These are phyloP conservation scores for Hemisphaericaspora nanyangensis DNA, from an alignment of 805 yeast genomes.

Conservation along the genomic window DNA sequence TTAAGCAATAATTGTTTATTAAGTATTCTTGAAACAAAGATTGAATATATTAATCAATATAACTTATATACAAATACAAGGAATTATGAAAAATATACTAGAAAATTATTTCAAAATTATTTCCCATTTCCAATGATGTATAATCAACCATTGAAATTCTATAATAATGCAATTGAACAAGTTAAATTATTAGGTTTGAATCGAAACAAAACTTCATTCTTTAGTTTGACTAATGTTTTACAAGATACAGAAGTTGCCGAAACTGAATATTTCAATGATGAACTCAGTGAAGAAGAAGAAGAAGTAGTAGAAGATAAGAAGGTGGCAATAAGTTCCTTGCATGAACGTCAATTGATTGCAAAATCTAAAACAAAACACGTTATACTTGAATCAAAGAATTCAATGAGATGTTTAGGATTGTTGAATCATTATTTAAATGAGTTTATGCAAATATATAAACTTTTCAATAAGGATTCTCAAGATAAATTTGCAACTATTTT, in stretches of 20 bases:
- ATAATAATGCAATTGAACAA: slow-evolving; percentile 33
- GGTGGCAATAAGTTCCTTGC: slow-evolving; percentile 33
- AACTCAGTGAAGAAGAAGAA: slow-evolving; percentile 15
- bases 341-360: slow-evolving; percentile 31
- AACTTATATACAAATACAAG: slow-evolving; percentile 51
- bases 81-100: slow-evolving; percentile 59
- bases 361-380: slow-evolving; percentile 29
- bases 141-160: slow-evolving; percentile 53
- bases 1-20: slow-evolving; percentile 45
- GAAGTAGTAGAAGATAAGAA: slow-evolving; percentile 15
- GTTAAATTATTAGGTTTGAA: slow-evolving; percentile 29
- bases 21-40: slow-evolving; percentile 36
- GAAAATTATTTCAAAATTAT: slow-evolving; percentile 48
- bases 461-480: slow-evolving; percentile 11
- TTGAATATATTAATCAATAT: slow-evolving; percentile 51
- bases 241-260: slow-evolving; percentile 16
- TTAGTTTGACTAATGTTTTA: slow-evolving; percentile 17
- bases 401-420: slow-evolving; percentile 28
- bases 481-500: slow-evolving; percentile 5
- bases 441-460: slow-evolving; percentile 13
- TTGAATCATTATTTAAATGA: slow-evolving; percentile 17
- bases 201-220: slow-evolving; percentile 24
- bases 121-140: slow-evolving; percentile 76
- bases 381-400: slow-evolving; percentile 29
- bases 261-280: slow-evolving; percentile 26